Evolutionary conservation across 306 rosid species (phyloP), one percentile per base, ranked within the genome.

Genomic region (Mimosa pudica): DNA sequence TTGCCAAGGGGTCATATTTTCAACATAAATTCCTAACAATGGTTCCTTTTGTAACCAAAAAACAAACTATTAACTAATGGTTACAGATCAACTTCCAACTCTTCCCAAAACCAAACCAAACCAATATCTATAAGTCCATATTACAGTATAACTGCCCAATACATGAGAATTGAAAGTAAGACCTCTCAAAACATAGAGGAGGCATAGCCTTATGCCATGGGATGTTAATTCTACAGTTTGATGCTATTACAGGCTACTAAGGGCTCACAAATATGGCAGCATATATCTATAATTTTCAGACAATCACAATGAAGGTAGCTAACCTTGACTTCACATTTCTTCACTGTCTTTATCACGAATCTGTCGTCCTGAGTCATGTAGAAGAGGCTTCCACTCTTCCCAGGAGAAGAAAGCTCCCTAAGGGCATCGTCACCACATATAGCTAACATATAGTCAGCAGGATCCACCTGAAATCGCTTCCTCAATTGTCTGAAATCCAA

Each of bases 311-410:
- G 58, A 44, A 48, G 70, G 81, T 74, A 75, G 73, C 87, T 10
- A 70, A 96, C 99, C 98, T 96, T 96, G 89, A 96, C 98, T 90
- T 96, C 99, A 6, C 92, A 91, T 82, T 96, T 96, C 92, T 88
- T 96, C 88, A 96, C 99, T 0, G 99, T 96, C 87, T 96, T 96
- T 58, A 96, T 93, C 96, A 96, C 93, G 75, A 96, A 93, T 38
- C 99, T 82, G 78, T 96, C 99, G 42, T 96, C 99, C 77, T 96
- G 99, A 9, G 99, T 96, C 78, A 96, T 81, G 89, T 96, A 96
- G 86, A 96, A 96, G 73, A 81, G 71, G 82, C 99, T 91, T 62
- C 99, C 98, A 8, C 99, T 96, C 85, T 96, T 93, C 72, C 99
- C 99, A 0, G 99, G 98, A 49, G 99, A 96, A 42, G 97, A 86